Evolutionary conservation across 139 green algal species (phyloP).

Genomic region (Cymbomonas tetramitiformis): DNA sequence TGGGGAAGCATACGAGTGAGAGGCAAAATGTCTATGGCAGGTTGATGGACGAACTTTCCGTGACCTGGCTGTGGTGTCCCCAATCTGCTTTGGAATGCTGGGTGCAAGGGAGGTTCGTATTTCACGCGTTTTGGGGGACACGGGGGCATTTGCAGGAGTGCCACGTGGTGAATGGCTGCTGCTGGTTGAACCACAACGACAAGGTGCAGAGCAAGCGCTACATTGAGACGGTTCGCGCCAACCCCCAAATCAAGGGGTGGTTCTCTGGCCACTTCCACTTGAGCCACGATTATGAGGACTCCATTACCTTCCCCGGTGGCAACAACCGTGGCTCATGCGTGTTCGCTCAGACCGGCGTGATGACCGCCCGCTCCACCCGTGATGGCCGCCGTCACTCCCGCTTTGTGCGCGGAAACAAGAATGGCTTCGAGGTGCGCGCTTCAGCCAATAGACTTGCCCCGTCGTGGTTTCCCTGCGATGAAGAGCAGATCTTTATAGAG

Average conservation of each 20-base stretch:
- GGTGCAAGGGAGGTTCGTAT: too few species aligned
- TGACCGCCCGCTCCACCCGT: constrained; percentile 18
- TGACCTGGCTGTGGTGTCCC: too few species aligned
- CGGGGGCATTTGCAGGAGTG: too few species aligned
- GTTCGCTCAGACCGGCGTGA: constrained; percentile 26
- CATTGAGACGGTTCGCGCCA: constrained; percentile 18
- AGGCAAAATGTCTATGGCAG: too few species aligned
- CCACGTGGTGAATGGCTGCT: constrained; percentile 31
- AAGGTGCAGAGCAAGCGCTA: constrained; percentile 6
- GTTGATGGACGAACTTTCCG: too few species aligned
- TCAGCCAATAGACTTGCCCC: too few species aligned
- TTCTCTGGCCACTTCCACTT: constrained; percentile 35
- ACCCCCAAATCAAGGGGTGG: constrained; percentile 31
- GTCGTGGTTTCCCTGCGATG: too few species aligned
- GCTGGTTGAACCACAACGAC: constrained; percentile 33
- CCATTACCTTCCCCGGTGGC: constrained; percentile 17
- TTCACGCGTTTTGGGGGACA: too few species aligned
- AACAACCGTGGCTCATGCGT: constrained; percentile 15
- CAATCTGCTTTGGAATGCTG: too few species aligned
- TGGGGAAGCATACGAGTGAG: too few species aligned
- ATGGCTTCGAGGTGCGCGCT: constrained; percentile 26
- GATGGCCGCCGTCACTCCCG: constrained; percentile 30
- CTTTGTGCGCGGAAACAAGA: constrained; percentile 13
- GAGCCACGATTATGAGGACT: constrained; percentile 29
- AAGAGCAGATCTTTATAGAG: too few species aligned